These are phyloP conservation scores for Aureobasidium sp. DNA, from an alignment of 2,329 filamentous ascomycete genomes.

Conservation along the genomic window DNA sequence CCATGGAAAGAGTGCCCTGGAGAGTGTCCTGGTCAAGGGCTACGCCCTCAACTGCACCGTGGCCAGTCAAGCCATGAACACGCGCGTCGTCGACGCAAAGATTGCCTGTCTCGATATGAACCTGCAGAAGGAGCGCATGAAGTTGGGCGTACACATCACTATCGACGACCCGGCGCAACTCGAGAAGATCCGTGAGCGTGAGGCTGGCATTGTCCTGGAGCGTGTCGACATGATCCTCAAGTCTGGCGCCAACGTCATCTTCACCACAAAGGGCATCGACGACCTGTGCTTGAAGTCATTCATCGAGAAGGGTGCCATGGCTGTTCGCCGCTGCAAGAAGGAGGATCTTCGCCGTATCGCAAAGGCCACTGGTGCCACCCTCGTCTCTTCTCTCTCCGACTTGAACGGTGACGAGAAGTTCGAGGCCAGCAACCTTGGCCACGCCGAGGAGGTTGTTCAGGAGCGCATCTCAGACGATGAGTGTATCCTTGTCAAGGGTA, in stretches of 20 bases:
- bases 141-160: slow-evolving; percentile 96
- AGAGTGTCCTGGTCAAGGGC: slow-evolving; percentile 88
- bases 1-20: slow-evolving; percentile 83
- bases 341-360: slow-evolving; percentile 94
- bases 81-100: slow-evolving; percentile 84
- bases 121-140: slow-evolving; percentile 98
- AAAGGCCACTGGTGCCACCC: slow-evolving; percentile 86
- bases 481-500: slow-evolving; percentile 93
- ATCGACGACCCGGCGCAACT: slow-evolving; percentile 95
- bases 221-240: slow-evolving; percentile 96
- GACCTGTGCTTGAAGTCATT: slow-evolving; percentile 93
- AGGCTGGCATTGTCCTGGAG: slow-evolving; percentile 88
- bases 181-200: slow-evolving; percentile 90
- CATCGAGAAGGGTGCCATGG: slow-evolving; percentile 91
- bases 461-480: slow-evolving; percentile 98
- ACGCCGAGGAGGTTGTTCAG: slow-evolving; percentile 94
- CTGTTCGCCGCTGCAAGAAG: slow-evolving; percentile 94
- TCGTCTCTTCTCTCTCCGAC: slow-evolving; percentile 89
- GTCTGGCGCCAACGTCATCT: slow-evolving; percentile 87
- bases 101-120: slow-evolving; percentile 98
- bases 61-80: slow-evolving; percentile 96
- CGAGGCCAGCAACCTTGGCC: slow-evolving; percentile 78
- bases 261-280: slow-evolving; percentile 98
- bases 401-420: slow-evolving; percentile 97
- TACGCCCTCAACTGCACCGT: slow-evolving; percentile 99